phyloP scores from a whole-genome alignment of 352 stramenopile species.

The Pythium rishiriense region DNA sequence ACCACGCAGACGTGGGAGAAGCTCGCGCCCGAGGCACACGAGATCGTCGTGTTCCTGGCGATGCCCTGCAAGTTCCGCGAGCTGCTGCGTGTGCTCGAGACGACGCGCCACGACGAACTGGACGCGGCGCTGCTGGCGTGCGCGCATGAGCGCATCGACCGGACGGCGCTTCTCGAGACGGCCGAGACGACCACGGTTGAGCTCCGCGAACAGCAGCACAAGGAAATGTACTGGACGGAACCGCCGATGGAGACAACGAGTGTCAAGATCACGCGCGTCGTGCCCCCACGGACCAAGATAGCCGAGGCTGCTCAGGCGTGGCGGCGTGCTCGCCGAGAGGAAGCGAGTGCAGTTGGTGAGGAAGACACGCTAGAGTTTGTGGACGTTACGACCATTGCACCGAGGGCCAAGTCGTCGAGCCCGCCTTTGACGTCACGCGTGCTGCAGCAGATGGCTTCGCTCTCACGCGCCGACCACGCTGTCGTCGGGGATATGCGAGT shows the following conservation, averaged over 20 bases:
- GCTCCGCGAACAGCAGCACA: neutral
- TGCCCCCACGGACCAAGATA: slow-evolving; percentile 12
- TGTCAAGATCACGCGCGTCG: neutral
- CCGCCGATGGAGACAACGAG: neutral
- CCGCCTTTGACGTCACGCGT: slow-evolving; percentile 1
- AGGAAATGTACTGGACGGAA: no score
- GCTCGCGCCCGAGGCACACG: neutral
- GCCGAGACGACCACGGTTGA: neutral
- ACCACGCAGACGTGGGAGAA: slow-evolving; percentile 1
- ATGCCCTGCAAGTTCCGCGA: slow-evolving; percentile 7
- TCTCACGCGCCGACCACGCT: neutral
- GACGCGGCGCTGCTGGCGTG: slow-evolving; percentile 19
- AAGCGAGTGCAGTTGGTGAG: neutral
- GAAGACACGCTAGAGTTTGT: slow-evolving; percentile 7
- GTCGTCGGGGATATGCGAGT: slow-evolving; percentile 8
- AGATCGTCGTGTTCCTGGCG: neutral
- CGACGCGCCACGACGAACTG: slow-evolving; percentile 13
- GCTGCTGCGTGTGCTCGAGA: slow-evolving; percentile 16
- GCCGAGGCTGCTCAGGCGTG: slow-evolving; percentile 3
- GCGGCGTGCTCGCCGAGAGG: neutral
- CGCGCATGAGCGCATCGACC: slow-evolving; percentile 7
- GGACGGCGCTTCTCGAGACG: slow-evolving; percentile 6
- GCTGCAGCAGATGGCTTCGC: slow-evolving; percentile 20
- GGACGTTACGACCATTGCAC: neutral
- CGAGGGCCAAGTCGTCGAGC: neutral